A percentile compares a stretch with the other conserved stretches of the same genome.
These are phyloP conservation scores for Neurospora sp. DNA, from an alignment of 2,329 filamentous ascomycete genomes.

Conservation along the genomic window DNA sequence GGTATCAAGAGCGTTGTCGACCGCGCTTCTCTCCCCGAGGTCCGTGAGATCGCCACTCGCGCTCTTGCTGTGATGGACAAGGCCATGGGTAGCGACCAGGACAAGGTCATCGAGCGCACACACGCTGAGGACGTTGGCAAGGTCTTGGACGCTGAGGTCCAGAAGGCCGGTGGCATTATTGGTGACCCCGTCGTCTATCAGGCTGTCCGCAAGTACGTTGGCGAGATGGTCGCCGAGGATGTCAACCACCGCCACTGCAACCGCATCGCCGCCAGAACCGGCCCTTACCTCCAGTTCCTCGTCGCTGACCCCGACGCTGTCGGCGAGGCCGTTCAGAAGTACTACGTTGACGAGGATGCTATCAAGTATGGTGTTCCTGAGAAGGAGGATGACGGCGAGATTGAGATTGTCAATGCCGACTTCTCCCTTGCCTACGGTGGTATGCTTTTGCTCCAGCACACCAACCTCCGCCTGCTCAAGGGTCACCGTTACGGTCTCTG, in stretches of 20 bases:
- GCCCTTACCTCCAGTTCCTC: conserved; percentile 67
- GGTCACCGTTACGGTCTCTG: conserved; percentile 96
- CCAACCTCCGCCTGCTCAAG: conserved; percentile 87
- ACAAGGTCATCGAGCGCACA: conserved; percentile 53
- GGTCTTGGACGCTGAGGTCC: conserved; percentile 66
- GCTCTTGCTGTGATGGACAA: conserved; percentile 83
- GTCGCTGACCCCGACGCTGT: conserved; percentile 55
- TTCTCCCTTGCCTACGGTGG: conserved; percentile 97
- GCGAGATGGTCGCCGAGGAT: conserved; percentile 78
- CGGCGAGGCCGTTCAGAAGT: conserved; percentile 62
- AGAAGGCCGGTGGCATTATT: conserved; percentile 55
- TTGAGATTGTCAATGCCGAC: conserved; percentile 93
- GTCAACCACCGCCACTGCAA: conserved; percentile 71
- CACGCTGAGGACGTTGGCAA: conserved; percentile 64
- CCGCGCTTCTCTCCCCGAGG: conserved; percentile 85
- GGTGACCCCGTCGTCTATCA: conserved; percentile 57
- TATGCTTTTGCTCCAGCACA: conserved; percentile 93
- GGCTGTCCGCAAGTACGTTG: conserved; percentile 62
- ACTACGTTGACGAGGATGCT: conserved; percentile 75
- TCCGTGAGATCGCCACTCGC: conserved; percentile 77
- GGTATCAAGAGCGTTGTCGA: conserved; percentile 85
- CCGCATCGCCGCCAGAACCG: conserved; percentile 59
- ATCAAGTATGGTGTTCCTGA: conserved; percentile 77
- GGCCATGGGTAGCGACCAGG: conserved; percentile 71
- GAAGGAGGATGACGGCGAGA: conserved; percentile 83